phyloP scores from a whole-genome alignment of 2,329 filamentous ascomycete species.

The Alternaria burnsii region DNA sequence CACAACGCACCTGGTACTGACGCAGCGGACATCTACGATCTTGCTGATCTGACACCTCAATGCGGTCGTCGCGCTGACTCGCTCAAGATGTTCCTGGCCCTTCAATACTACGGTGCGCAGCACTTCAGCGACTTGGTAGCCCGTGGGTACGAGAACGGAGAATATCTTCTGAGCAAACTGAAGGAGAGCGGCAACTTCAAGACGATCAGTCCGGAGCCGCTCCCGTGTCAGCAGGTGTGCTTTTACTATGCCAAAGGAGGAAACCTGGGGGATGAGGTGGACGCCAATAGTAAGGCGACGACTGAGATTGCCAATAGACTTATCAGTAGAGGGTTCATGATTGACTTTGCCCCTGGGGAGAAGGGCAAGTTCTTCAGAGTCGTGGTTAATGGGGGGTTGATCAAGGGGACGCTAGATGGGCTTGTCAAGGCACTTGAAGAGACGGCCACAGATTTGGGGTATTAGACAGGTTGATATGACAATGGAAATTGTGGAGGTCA shows the following conservation, averaged over 20 bases:
- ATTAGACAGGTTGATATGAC: slow-evolving; percentile 12
- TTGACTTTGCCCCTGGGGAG: slow-evolving; percentile 70
- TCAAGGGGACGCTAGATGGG: slow-evolving; percentile 52
- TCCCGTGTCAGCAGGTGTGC: slow-evolving; percentile 87
- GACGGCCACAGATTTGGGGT: slow-evolving; percentile 46
- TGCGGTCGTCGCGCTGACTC: slow-evolving; percentile 87
- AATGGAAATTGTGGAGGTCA: not conserved
- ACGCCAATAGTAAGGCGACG: slow-evolving; percentile 65
- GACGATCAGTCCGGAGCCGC: slow-evolving; percentile 77
- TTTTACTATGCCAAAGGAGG: slow-evolving; percentile 81
- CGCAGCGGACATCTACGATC: slow-evolving; percentile 73
- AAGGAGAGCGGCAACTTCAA: slow-evolving; percentile 67
- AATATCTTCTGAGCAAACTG: slow-evolving; percentile 71
- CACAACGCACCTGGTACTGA: slow-evolving; percentile 45
- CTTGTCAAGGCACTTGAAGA: slow-evolving; percentile 65
- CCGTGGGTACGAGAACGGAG: slow-evolving; percentile 74
- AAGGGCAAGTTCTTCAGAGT: slow-evolving; percentile 73
- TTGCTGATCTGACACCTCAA: slow-evolving; percentile 92
- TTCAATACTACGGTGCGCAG: slow-evolving; percentile 84
- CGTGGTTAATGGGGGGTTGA: slow-evolving; percentile 71
- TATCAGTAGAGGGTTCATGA: slow-evolving; percentile 71
- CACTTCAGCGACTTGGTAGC: slow-evolving; percentile 74
- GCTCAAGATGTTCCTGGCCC: slow-evolving; percentile 86
- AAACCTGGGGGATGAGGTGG: slow-evolving; percentile 54
- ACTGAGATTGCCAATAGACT: slow-evolving; percentile 63